phyloP scores from a whole-genome alignment of 768 basidiomycete species.

The Boletus sp. region DNA sequence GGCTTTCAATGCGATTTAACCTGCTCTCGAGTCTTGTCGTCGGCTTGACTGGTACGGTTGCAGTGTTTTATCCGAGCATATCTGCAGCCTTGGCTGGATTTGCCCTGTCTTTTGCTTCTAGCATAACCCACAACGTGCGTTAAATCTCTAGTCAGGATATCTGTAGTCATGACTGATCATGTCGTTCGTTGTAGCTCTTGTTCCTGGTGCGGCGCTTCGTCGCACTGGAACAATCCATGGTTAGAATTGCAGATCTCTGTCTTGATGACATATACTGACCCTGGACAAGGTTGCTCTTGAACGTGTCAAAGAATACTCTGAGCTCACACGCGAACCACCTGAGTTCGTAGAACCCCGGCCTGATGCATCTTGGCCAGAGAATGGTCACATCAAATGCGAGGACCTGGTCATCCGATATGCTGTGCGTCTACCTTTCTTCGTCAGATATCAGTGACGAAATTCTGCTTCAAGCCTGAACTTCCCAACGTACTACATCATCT shows the following conservation, averaged over 20 bases:
- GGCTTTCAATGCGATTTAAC: slow-evolving; percentile 88
- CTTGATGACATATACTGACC: neutral
- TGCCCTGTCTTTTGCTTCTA: slow-evolving; percentile 78
- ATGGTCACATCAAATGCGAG: slow-evolving; percentile 66
- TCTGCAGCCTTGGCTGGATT: slow-evolving; percentile 84
- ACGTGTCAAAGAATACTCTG: slow-evolving; percentile 89
- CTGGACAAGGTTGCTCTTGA: slow-evolving; percentile 68
- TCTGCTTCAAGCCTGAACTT: slow-evolving; percentile 62
- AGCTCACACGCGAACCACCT: slow-evolving; percentile 69
- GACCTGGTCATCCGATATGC: slow-evolving; percentile 76
- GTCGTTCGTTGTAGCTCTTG: slow-evolving; percentile 39
- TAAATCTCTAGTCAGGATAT: neutral
- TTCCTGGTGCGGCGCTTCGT: slow-evolving; percentile 81
- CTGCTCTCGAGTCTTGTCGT: slow-evolving; percentile 69
- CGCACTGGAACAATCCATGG: slow-evolving; percentile 90
- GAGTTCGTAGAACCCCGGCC: slow-evolving; percentile 90
- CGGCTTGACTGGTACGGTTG: slow-evolving; percentile 65
- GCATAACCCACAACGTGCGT: slow-evolving; percentile 64
- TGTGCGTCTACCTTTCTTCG: slow-evolving; percentile 38
- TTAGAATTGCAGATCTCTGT: slow-evolving; percentile 25
- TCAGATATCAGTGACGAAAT: neutral
- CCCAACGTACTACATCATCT: slow-evolving; percentile 82
- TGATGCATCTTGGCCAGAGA: slow-evolving; percentile 70
- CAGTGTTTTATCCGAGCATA: slow-evolving; percentile 66
- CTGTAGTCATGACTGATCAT: slow-evolving; percentile 16